Base-by-base conservation (phyloP, 257 asterid species). In the Pogostemon cablin region DNA sequence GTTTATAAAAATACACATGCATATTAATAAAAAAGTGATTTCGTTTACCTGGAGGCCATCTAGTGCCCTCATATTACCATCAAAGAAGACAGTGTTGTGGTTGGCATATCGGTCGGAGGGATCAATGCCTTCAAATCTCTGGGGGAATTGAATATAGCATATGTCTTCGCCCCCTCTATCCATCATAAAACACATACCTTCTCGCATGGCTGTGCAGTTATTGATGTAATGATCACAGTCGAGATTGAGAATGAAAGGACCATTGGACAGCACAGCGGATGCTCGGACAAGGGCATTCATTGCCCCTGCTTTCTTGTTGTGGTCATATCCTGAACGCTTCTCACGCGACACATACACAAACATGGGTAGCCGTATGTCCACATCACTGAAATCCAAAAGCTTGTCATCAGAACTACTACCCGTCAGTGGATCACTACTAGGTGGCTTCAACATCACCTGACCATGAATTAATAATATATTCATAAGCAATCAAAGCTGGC, bases 171-270 rank as follows among this genome's bases (percentile, higher is more conserved):
- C 90, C 0, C 93, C 93, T 34, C 90, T 75, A 17, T 87, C 93
- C 88, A 87, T 82, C 90, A 87, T 87, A 57, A 84, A 84, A 50
- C 93, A 87, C 88, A 87, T 87, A 52, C 93, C 93, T 81, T 87
- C 93, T 34, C 93, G 67, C n/a, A 83, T 4, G 42, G 92, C 92
- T 2, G 54, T 75, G 55, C 83, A 80, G 81, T 86, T 86, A 47
- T 75, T 68, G 38, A 86, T 80, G 35, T 86, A 86, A 70, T 86
- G 92, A 63, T 86, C 92, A 9, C 92, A 86, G 34, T 86, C 92
- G 4, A 86, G 87, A 62, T 86, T 86, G 71, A 86, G 92, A 15
- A 86, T 86, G 38, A 86, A 86, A 0, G 92, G 79, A 1, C 92
- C 92, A 32, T 86, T 86, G 2, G 92, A 86, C 35, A 86, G 50